phyloP scores from a whole-genome alignment of 2,329 filamentous ascomycete species.

The Aschersonia sp. region DNA sequence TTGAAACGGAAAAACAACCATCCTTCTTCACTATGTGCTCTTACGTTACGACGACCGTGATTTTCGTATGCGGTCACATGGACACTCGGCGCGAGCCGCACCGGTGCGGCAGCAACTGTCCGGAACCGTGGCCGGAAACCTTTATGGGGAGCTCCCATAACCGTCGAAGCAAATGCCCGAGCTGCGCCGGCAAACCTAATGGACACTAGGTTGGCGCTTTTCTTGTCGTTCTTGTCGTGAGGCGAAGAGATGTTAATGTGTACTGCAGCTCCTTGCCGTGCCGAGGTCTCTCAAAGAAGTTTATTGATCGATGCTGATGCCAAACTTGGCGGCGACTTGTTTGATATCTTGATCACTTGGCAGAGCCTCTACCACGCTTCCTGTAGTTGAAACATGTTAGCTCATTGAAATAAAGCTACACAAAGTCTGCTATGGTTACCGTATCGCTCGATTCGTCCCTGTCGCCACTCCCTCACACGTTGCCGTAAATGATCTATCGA shows the following conservation, averaged over 20 bases:
- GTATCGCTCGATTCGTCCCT: not conserved
- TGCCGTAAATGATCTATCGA: not conserved
- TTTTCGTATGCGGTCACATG: not conserved
- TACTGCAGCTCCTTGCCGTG: not conserved
- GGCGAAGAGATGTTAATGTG: not conserved
- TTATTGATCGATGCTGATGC: not conserved
- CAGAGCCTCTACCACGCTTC: not conserved
- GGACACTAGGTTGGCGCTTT: not conserved
- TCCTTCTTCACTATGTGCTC: not conserved
- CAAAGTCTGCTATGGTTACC: not conserved
- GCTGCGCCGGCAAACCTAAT: not conserved
- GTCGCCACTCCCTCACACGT: not conserved
- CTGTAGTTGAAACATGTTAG: not conserved
- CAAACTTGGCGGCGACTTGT: not conserved
- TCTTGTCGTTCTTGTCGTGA: not conserved
- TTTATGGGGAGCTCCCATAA: not conserved
- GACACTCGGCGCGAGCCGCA: not conserved
- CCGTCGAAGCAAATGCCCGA: not conserved
- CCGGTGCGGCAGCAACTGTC: not conserved
- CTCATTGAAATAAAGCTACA: not conserved
- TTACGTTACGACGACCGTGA: not conserved
- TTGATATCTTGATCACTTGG: not conserved
- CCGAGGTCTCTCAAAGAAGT: not conserved
- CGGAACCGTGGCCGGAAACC: not conserved
- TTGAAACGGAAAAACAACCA: not conserved